A percentile compares a stretch with the other conserved stretches of the same genome.
phyloP scores from a whole-genome alignment of 768 basidiomycete genomes.

The Pleurotus salmoneostramineus region DNA sequence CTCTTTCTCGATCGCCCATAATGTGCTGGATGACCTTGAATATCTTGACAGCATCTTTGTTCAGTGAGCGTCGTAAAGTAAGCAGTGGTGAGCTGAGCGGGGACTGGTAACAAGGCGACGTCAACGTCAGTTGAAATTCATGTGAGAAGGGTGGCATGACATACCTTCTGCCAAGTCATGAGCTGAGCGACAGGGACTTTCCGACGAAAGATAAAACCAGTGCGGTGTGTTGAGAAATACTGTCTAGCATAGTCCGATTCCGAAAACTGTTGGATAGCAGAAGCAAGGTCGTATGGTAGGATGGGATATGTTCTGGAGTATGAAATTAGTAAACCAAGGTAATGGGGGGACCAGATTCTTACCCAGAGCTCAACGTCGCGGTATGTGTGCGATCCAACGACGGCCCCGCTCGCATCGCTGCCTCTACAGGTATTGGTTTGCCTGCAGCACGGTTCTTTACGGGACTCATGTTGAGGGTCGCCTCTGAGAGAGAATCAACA shows the following conservation, averaged over 20 bases:
- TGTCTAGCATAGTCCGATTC: slow-evolving; percentile 81
- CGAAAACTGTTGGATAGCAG: slow-evolving; percentile 84
- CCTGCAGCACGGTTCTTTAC: slow-evolving; percentile 60
- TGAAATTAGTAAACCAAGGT: slow-evolving; percentile 8
- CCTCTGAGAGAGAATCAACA: slow-evolving; percentile 36
- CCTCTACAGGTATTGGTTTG: slow-evolving; percentile 58
- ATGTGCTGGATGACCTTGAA: slow-evolving; percentile 91
- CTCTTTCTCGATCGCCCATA: slow-evolving; percentile 89
- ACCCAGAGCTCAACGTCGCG: slow-evolving; percentile 64
- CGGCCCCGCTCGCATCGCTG: slow-evolving; percentile 20
- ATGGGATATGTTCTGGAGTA: slow-evolving; percentile 63
- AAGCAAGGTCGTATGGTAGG: slow-evolving; percentile 75
- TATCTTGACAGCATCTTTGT: slow-evolving; percentile 75
- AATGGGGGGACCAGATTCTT: slow-evolving; percentile 20
- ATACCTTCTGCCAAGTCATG: slow-evolving; percentile 89
- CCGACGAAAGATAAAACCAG: slow-evolving; percentile 81
- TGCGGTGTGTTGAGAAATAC: slow-evolving; percentile 90
- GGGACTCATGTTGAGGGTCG: slow-evolving; percentile 71
- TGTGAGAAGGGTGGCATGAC: neutral
- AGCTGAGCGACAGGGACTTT: slow-evolving; percentile 80
- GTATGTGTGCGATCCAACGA: slow-evolving; percentile 23
- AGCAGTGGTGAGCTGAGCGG: slow-evolving; percentile 76
- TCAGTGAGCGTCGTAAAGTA: slow-evolving; percentile 57
- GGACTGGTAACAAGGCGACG: slow-evolving; percentile 27
- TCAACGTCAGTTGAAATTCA: neutral